Base-by-base conservation (phyloP, 768 basidiomycete genomes). In the Boletus subparvulus region DNA sequence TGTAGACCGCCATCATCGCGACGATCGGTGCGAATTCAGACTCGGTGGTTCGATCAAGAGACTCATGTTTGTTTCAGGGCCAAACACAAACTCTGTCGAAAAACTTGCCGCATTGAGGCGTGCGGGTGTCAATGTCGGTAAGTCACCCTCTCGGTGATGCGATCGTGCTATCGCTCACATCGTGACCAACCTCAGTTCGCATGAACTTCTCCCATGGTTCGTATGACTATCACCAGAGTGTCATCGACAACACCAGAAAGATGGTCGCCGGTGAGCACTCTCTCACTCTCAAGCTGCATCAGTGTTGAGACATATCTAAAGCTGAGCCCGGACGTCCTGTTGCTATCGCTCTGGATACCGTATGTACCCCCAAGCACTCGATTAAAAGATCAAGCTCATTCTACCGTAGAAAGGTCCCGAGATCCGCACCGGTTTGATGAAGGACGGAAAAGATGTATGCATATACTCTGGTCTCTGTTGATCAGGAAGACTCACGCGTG, bases 121-220 rank as follows among this genome's bases (percentile, higher is more conserved):
- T 56, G 95, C 95, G 39, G 97, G 97, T 69, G 92, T 99, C 74
- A 98, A 98, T 81, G 90, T 99, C 71, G 95, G 96, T 96, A 59
- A 62, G 93, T 79, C 24, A 49, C 17, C 41, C 41, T 47, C 19
- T 43, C 3, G 50, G 41, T 40, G 36, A 40, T n/a, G 7, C 24
- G 17, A 24, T 59, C 14, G 26, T 43, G 35, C 35, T 37, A 42
- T 49, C 47, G 21, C 54, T 59, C 36, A 63, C 54, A 56, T 55
- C 55, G 33, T 30, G 52, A 54, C 41, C 52, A 43, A 32, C 44
- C 4, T 28, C 65, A 98, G 97, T 99, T 61, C 95, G 97, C 76
- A 98, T 99, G 97, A 99, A 99, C 83, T 99, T 98, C 74, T 98
- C 96, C 52, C 97, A 99, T 85, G 97, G 97, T 46, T 89, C 88